Conservation (phyloP, 2,329 filamentous ascomycete species). For the Pseudogymnoascus sp. region DNA sequence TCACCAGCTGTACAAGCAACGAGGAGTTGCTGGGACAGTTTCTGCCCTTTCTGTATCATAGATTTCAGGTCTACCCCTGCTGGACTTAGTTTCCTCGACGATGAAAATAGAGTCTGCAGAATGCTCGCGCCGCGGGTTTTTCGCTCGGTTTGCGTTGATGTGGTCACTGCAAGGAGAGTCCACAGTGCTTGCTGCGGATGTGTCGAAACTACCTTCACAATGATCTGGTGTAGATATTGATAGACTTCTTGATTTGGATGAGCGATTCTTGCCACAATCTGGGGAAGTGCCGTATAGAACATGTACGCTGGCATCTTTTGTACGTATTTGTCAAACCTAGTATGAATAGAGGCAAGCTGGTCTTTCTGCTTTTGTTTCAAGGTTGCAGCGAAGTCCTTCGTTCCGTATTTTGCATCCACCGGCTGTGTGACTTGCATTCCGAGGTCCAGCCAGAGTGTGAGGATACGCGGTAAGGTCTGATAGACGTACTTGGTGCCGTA, state of each 20-base stretch:
- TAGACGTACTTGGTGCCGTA: conserved; percentile 94
- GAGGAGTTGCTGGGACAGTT: conserved; percentile 74
- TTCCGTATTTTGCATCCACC: conserved; percentile 39
- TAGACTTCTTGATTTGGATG: conserved; percentile 76
- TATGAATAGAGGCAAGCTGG: conserved; percentile 63
- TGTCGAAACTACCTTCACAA: conserved; percentile 75
- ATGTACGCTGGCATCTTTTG: conserved; percentile 64
- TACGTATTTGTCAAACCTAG: conserved; percentile 73
- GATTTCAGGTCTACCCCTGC: conserved; percentile 54
- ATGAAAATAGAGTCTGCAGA: conserved; percentile 40
- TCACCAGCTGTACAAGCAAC: conserved; percentile 69
- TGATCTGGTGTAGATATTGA: conserved; percentile 68
- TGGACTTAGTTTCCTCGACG: conserved; percentile 41
- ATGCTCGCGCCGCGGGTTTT: conserved; percentile 46
- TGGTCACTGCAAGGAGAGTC: conserved; percentile 81
- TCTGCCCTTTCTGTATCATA: conserved; percentile 72
- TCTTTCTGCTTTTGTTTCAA: conserved; percentile 51
- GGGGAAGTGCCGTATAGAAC: conserved; percentile 77
- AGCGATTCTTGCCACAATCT: conserved; percentile 92
- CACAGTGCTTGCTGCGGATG: conserved; percentile 89
- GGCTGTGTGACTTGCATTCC: conserved; percentile 65
- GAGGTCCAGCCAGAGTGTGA: conserved; percentile 92
- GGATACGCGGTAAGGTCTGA: conserved; percentile 81
- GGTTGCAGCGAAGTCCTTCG: conserved; percentile 45
- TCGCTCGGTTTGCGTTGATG: conserved; percentile 68